Evolutionary conservation across 306 rosid genomes (phyloP).

Genomic region (Fragaria nilgerrensis): DNA sequence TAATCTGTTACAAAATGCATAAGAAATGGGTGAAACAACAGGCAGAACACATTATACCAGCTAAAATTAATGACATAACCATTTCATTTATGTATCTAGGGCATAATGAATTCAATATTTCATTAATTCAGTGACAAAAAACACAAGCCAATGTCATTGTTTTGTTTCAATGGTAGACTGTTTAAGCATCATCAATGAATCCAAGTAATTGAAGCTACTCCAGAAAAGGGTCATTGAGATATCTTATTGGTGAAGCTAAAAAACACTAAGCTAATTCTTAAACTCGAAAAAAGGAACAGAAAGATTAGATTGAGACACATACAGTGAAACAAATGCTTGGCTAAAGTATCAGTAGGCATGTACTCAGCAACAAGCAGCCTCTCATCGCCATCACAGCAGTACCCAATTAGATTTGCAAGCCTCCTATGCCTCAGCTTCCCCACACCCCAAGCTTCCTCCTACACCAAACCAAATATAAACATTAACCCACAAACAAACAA

Average conservation of each 20-base stretch:
- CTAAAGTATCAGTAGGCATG: constrained; percentile 97
- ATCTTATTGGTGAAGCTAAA: not conserved
- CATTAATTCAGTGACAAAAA: not conserved
- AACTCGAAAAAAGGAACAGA: not conserved
- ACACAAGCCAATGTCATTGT: not conserved
- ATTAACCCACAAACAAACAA: not conserved
- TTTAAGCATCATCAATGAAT: not conserved
- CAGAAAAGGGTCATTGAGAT: constrained; percentile 1
- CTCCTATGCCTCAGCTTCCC: constrained; percentile 77
- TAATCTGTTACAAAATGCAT: not conserved
- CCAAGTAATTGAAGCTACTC: constrained; percentile 1
- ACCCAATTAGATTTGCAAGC: constrained; percentile 90
- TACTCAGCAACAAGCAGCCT: constrained; percentile 94
- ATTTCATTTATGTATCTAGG: not conserved
- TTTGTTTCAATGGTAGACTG: not conserved
- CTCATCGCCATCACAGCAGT: constrained; percentile 94
- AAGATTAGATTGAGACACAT: constrained; percentile 18
- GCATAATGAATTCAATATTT: not conserved
- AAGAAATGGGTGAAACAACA: not conserved
- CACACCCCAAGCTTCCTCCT: constrained; percentile 92
- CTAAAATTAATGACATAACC: not conserved
- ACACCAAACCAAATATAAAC: constrained; percentile 1
- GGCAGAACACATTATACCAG: not conserved
- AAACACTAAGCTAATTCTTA: not conserved
- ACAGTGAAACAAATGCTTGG: constrained; percentile 98